Conservation (phyloP, 139 green algal genomes). For the Chlorella sorokiniana region DNA sequence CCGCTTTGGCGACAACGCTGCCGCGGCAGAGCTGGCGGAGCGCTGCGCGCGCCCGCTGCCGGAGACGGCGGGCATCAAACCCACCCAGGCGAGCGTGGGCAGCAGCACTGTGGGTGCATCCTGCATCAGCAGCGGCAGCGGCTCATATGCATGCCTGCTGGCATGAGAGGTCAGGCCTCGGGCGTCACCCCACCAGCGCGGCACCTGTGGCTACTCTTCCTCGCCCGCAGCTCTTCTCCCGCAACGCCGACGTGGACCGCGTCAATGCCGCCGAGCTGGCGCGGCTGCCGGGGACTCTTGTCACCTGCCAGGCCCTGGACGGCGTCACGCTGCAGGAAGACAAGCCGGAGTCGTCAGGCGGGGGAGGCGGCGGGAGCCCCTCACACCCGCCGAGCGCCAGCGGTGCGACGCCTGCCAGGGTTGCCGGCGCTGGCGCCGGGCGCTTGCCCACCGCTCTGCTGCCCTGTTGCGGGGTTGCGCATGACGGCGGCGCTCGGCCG, state of each 20-base stretch:
- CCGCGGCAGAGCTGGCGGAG: conserved; percentile 33
- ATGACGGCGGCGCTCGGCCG: not conserved
- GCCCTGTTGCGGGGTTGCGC: not conserved
- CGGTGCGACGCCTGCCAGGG: not conserved
- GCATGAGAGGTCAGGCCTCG: not conserved
- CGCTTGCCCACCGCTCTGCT: not conserved
- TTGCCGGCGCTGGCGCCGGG: not conserved
- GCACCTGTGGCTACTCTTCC: not conserved
- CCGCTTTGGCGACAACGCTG: conserved; percentile 38
- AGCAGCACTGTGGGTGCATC: not conserved
- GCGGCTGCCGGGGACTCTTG: conserved; percentile 12
- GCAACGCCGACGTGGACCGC: conserved; percentile 69
- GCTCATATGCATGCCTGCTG: not conserved
- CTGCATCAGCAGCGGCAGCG: not conserved
- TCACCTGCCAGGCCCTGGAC: not conserved
- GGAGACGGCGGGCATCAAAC: conserved; percentile 53
- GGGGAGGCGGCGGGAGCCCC: no score
- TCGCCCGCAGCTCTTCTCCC: conserved; percentile 52
- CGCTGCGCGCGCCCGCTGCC: conserved; percentile 48
- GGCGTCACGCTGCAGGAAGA: conserved; percentile 1
- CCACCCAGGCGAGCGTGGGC: conserved; percentile 46
- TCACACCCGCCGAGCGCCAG: not conserved
- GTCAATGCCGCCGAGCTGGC: conserved; percentile 59
- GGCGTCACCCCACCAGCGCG: not conserved
- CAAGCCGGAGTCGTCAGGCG: not conserved